phyloP scores from a whole-genome alignment of 164 flowering plant genomes.

The Aristolochia contorta region DNA sequence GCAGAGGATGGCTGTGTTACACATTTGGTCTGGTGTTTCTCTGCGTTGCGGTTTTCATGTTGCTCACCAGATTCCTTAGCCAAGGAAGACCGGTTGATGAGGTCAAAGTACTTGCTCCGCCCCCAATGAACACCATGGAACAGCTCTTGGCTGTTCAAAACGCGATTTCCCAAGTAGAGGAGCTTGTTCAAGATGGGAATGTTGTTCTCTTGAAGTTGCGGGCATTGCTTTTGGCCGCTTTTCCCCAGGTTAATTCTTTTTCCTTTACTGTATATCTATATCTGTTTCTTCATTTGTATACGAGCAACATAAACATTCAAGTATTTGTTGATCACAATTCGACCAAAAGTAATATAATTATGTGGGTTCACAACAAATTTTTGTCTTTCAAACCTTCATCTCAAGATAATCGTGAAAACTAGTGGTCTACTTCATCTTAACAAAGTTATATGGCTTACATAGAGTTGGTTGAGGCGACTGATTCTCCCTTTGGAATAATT shows the following conservation, averaged over 20 bases:
- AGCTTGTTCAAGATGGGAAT: constrained; percentile 74
- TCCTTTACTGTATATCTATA: neutral
- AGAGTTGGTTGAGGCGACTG: no score
- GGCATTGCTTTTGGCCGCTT: constrained; percentile 54
- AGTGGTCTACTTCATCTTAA: no score
- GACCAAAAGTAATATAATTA: no score
- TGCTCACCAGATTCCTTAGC: constrained; percentile 36
- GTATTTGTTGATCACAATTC: no score
- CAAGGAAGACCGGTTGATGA: constrained; percentile 50
- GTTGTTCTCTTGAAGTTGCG: constrained; percentile 71
- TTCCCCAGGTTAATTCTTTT: constrained; percentile 60
- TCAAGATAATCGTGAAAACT: no score
- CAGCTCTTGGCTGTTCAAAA: constrained; percentile 90
- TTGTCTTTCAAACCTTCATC: no score
- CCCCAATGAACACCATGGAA: constrained; percentile 81
- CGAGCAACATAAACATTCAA: no score
- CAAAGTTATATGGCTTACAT: no score
- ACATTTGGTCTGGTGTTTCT: constrained; percentile 34
- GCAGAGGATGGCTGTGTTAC: constrained; percentile 74
- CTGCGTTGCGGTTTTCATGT: constrained; percentile 50
- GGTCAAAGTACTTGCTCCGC: constrained; percentile 71
- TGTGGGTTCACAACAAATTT: no score
- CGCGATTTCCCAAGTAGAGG: constrained; percentile 66
- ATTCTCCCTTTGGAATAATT: no score
- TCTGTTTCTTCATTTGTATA: no score